Conservation (phyloP, 106 monocot species). For the Narthecium ossifragum region DNA sequence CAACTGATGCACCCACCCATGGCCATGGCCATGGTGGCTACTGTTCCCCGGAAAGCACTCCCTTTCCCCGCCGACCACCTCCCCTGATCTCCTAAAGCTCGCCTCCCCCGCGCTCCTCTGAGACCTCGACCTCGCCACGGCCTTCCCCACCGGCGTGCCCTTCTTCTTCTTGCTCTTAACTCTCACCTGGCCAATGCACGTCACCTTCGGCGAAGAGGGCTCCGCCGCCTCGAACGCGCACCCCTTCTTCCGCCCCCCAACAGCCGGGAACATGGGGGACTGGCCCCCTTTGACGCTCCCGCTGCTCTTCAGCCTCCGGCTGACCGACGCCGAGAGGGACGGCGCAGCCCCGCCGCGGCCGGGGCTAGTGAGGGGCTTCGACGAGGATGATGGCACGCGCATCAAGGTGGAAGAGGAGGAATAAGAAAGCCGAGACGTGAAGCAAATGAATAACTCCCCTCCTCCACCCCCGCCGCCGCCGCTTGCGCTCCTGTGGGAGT, state of each 20-base stretch:
- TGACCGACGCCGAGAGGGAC: slow-evolving; percentile 59
- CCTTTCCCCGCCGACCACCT: slow-evolving; percentile 6
- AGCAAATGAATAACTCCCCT: slow-evolving; percentile 83
- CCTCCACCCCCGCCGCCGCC: slow-evolving; percentile 30
- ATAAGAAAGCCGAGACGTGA: slow-evolving; percentile 60
- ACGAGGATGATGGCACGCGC: slow-evolving; percentile 33
- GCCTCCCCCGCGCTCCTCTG: slow-evolving; percentile 31
- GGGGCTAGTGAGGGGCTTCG: slow-evolving; percentile 61
- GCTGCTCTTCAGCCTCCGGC: slow-evolving; percentile 62
- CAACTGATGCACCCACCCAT: slow-evolving; percentile 39
- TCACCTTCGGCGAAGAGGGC: slow-evolving; percentile 94
- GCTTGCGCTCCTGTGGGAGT: slow-evolving; percentile 15
- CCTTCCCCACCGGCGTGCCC: slow-evolving; percentile 16
- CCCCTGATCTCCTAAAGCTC: slow-evolving; percentile 39
- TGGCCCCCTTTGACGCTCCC: slow-evolving; percentile 82
- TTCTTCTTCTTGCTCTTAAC: slow-evolving; percentile 48
- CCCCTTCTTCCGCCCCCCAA: slow-evolving; percentile 28
- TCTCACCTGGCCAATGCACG: slow-evolving; percentile 96
- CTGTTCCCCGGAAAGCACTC: slow-evolving; percentile 12
- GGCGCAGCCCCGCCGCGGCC: slow-evolving; percentile 37
- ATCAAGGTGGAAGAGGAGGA: slow-evolving; percentile 31
- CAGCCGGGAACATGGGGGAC: slow-evolving; percentile 70
- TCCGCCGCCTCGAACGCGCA: slow-evolving; percentile 61
- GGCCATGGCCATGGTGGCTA: not conserved
- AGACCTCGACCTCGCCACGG: slow-evolving; percentile 47